phyloP scores from a whole-genome alignment of 495 filamentous ascomycete genomes.

The Rusavskia elegans region DNA sequence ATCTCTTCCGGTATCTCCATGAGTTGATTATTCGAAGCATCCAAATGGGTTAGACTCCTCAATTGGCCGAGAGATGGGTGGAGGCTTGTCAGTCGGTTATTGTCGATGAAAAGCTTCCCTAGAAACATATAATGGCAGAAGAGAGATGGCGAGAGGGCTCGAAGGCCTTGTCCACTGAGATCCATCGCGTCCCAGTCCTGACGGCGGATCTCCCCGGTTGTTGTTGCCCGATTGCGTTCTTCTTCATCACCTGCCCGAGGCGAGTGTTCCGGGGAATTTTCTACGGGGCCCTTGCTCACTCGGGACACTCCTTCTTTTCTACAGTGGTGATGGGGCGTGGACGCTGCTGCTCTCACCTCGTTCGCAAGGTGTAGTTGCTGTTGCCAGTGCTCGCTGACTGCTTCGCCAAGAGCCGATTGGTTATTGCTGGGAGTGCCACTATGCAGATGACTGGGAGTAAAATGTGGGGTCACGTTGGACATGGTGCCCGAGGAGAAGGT shows the following conservation, averaged over 20 bases:
- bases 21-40: constrained; percentile 78
- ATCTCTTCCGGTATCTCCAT: constrained; percentile 75
- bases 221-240: constrained; percentile 42
- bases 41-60: constrained; percentile 59
- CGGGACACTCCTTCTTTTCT: constrained; percentile 33
- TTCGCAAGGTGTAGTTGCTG: constrained; percentile 68
- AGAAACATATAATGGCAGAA: constrained; percentile 74
- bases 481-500: constrained; percentile 62
- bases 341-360: constrained; percentile 47
- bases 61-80: constrained; percentile 67
- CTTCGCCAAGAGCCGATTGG: constrained; percentile 40
- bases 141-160: constrained; percentile 57
- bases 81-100: constrained; percentile 68
- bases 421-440: constrained; percentile 51
- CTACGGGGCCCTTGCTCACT: constrained; percentile 45
- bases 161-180: constrained; percentile 82
- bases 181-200: constrained; percentile 87
- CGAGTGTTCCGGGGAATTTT: constrained; percentile 36
- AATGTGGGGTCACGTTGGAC: constrained; percentile 57
- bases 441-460: constrained; percentile 53
- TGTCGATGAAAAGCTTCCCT: constrained; percentile 76
- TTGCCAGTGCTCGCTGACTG: constrained; percentile 72
- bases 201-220: constrained; percentile 40
- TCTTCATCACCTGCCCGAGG: constrained; percentile 41
- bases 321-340: constrained; percentile 44